Conservation (phyloP, 2,329 filamentous ascomycete species). For the Immersiporthe knoxdaviesiana region DNA sequence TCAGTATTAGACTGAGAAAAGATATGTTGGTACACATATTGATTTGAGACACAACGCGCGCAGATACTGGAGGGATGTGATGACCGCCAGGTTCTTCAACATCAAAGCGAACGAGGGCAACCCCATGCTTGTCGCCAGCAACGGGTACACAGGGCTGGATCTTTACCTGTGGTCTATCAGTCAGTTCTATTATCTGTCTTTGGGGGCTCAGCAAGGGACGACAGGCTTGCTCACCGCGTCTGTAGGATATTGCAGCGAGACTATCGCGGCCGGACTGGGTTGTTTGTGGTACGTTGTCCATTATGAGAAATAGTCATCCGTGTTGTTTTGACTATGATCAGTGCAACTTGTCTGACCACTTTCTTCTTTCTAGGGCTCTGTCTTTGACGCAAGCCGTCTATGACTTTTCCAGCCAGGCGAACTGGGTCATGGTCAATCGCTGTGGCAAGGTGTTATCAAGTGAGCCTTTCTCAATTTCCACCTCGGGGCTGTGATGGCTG, state of each 20-base stretch:
- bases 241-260: slow-evolving; percentile 17
- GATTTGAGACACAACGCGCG: too few species aligned
- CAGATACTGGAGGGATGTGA: slow-evolving; percentile 18
- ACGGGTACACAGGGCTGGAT: slow-evolving; percentile 13
- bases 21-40: background rate
- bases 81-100: slow-evolving; percentile 12
- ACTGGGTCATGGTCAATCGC: slow-evolving; percentile 9
- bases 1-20: background rate
- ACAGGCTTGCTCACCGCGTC: background rate
- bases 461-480: background rate
- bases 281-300: slow-evolving; percentile 15
- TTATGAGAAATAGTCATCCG: background rate
- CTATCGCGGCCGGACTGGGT: slow-evolving; percentile 13
- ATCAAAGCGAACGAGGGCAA: slow-evolving; percentile 7
- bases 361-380: background rate
- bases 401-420: background rate
- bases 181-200: background rate
- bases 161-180: slow-evolving; percentile 18
- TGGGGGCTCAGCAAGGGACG: background rate
- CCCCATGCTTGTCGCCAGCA: slow-evolving; percentile 13
- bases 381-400: slow-evolving; percentile 17
- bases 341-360: background rate
- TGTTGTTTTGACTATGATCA: background rate
- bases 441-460: slow-evolving; percentile 12
- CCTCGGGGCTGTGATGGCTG: background rate